These are phyloP conservation scores for Ustilago trichophora DNA, from an alignment of 1,284 basidiomycete species.

Conservation along the genomic window DNA sequence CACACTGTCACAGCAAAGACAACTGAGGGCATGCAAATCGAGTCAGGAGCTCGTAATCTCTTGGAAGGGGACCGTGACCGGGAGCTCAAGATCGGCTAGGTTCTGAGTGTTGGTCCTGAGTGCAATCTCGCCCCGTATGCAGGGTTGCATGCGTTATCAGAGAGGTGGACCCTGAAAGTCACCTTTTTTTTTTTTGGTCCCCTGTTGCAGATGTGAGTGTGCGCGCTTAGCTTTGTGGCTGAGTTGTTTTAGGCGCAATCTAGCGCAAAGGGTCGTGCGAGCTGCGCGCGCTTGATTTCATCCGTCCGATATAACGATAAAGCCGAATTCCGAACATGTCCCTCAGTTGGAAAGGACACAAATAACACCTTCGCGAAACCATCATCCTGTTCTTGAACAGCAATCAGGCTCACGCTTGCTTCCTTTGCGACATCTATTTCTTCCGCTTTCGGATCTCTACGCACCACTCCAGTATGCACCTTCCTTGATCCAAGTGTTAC, in stretches of 20 bases:
- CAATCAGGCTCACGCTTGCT: not conserved
- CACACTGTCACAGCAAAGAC: no score
- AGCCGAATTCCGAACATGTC: constrained; percentile 16
- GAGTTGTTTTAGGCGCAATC: constrained; percentile 3
- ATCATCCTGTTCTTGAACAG: not conserved
- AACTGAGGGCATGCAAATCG: no score
- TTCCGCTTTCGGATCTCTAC: no score
- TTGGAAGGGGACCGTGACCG: no score
- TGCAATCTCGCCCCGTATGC: constrained; percentile 9
- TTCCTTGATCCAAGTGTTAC: not conserved
- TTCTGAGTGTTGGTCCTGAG: not conserved
- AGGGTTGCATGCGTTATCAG: constrained; percentile 35
- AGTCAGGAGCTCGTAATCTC: no score
- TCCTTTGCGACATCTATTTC: not conserved
- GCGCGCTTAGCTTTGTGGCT: not conserved
- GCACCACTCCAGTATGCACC: not conserved
- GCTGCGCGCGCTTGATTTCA: constrained; percentile 17
- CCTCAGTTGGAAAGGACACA: not conserved
- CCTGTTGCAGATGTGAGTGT: no score
- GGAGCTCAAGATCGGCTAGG: constrained; percentile 1
- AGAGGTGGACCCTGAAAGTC: constrained; percentile 27
- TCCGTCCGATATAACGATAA: constrained; percentile 20
- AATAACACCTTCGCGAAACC: constrained; percentile 1
- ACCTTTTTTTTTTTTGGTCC: constrained; percentile 4
- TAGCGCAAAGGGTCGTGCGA: constrained; percentile 21